These are phyloP conservation scores for Ceratocystiopsis sp. DNA, from an alignment of 2,329 filamentous ascomycete genomes.

Conservation along the genomic window DNA sequence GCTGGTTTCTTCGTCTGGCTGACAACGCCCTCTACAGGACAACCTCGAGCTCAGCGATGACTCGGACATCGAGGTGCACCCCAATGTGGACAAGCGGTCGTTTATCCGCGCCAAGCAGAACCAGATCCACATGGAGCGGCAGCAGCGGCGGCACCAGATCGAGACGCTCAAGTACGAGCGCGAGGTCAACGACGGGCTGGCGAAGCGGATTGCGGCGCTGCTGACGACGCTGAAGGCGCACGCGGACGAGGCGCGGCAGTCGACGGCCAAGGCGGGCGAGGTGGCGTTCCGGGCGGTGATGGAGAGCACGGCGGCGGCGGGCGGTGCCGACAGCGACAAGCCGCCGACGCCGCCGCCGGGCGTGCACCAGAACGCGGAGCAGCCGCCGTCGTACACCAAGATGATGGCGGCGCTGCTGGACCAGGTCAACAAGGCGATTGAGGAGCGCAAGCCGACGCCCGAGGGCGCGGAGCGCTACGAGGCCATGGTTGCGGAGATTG, in stretches of 20 bases:
- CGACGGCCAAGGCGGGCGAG: constrained; percentile 34
- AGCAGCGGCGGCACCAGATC: constrained; percentile 75
- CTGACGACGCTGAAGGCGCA: constrained; percentile 59
- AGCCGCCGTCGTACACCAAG: constrained; percentile 72
- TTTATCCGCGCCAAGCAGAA: constrained; percentile 97
- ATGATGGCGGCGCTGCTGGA: constrained; percentile 98
- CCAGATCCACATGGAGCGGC: constrained; percentile 85
- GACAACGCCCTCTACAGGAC: constrained; percentile 34
- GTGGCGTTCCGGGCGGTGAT: constrained; percentile 81
- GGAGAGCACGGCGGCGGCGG: constrained; percentile 51
- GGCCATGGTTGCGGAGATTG: constrained; percentile 64
- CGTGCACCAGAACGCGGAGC: constrained; percentile 57
- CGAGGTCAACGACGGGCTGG: constrained; percentile 79
- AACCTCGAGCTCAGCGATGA: constrained; percentile 94
- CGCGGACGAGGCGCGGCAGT: constrained; percentile 44
- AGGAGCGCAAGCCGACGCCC: constrained; percentile 45
- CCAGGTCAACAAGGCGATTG: constrained; percentile 72
- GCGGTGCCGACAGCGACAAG: constrained; percentile 54
- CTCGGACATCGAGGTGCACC: constrained; percentile 94
- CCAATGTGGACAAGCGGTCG: constrained; percentile 94
- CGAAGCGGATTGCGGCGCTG: constrained; percentile 66
- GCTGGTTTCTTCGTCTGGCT: background rate
- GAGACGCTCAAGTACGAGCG: constrained; percentile 84
- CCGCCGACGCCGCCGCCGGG: constrained; percentile 62
- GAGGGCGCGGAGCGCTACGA: constrained; percentile 42